A percentile compares a stretch with the other conserved stretches of the same genome.
These are phyloP conservation scores for Wallacemonas sp. DNA, from an alignment of 208 protist species.

Conservation along the genomic window DNA sequence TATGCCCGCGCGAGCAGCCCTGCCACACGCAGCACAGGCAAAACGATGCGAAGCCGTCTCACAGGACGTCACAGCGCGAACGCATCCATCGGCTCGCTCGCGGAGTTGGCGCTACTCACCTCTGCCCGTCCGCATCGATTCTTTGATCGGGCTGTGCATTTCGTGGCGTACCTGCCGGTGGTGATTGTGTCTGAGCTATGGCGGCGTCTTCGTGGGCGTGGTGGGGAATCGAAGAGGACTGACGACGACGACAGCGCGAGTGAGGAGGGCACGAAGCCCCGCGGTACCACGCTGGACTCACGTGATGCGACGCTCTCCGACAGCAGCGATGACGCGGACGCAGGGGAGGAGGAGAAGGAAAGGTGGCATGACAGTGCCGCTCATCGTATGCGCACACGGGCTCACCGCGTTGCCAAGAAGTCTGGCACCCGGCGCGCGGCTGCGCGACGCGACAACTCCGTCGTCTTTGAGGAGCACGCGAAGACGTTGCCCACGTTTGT, in stretches of 20 bases:
- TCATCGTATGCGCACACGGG: neutral
- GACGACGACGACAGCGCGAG: neutral
- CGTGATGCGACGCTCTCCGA: neutral
- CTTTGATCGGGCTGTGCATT: neutral
- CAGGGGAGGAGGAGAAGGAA: neutral
- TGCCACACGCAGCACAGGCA: neutral
- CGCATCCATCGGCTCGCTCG: neutral
- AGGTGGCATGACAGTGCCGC: neutral
- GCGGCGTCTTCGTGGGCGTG: neutral
- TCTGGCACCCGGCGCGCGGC: too few relatives aligned
- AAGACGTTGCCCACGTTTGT: conserved; percentile 12
- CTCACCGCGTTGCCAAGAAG: too few relatives aligned
- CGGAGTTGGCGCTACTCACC: conserved; percentile 8
- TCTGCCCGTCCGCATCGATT: neutral
- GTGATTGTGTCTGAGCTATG: neutral
- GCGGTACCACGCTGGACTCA: neutral
- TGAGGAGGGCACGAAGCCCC: neutral
- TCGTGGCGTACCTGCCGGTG: neutral
- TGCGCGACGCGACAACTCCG: neutral
- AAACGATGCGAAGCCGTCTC: neutral
- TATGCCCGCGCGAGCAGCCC: neutral
- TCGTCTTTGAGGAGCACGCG: conserved; percentile 7
- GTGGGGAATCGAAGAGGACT: neutral
- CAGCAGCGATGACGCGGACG: neutral
- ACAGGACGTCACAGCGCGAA: neutral